phyloP scores from a whole-genome alignment of 495 filamentous ascomycete species.

The Neurospora sp. region DNA sequence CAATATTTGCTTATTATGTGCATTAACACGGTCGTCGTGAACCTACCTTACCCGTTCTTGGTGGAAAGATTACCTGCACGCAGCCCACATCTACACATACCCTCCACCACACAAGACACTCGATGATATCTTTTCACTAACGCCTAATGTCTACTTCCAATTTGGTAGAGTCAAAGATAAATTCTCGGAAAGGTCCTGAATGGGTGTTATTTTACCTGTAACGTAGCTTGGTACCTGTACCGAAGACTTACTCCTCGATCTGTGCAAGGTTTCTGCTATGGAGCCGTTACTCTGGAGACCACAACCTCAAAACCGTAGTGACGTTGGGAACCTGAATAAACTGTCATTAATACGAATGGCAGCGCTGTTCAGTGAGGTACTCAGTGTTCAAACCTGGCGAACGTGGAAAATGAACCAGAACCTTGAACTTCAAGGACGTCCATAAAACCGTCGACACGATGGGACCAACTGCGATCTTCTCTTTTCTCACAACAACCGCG shows the following conservation, averaged over 20 bases:
- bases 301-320: not conserved
- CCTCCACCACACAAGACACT: not conserved
- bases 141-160: not conserved
- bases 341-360: not conserved
- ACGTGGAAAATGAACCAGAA: not conserved
- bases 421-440: not conserved
- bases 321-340: not conserved
- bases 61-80: not conserved
- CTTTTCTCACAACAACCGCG: not conserved
- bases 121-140: not conserved
- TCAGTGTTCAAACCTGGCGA: not conserved
- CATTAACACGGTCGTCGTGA: no score
- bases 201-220: not conserved
- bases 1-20: no score
- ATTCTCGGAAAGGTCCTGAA: accelerated
- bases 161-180: not conserved
- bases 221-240: not conserved
- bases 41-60: not conserved
- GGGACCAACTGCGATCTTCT: not conserved
- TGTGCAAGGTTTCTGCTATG: not conserved
- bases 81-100: not conserved
- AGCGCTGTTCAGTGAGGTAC: not conserved
- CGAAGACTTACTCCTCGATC: not conserved
- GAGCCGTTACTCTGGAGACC: not conserved
- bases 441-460: not conserved